Base-by-base conservation (phyloP, 306 rosid genomes). In the Inga oerstediana region DNA sequence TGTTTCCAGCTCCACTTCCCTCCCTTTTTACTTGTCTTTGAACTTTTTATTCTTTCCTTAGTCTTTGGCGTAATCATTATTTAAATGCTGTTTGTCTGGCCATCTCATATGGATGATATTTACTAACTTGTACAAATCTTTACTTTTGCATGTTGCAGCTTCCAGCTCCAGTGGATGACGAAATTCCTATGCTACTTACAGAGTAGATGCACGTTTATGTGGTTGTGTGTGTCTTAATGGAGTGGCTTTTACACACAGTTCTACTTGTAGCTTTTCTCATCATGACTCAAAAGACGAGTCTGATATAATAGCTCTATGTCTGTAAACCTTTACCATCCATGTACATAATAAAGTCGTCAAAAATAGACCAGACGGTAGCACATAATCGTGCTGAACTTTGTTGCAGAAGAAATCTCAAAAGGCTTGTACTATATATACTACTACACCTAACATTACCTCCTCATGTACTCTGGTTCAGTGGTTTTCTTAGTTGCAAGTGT, bases 141-240 rank as follows among this genome's bases (percentile, higher is more conserved):
- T 44, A 15, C 65, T 84, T 69, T 84, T 84, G 83, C 68, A 66
- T 70, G 80, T 88, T 90, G 89, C 98, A 95, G 98, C 92, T 95
- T 62, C 97, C 97, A 45, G 74, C 83, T 17, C 92, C 92, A 0
- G 77, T 85, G 77, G 85, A 83, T 69, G 85, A 83, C 65, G 97
- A 95, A 76, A 52, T 92, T 52, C 89, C 90, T 76, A 91, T 95
- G 98, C 97, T 93, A 34, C 84, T 95, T 30, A 95, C 98, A 0
- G 98, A 95, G 89, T 95, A 95, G 90, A 69, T 66, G 75, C 62
- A 0, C 65, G 64, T 79, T 74, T 9, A 71, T 54, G 71, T 30
- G 11, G 32, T 32, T 80, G 62, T 44, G 64, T 13, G 34, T 56
- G 62, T 32, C 67, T 73, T 68, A 24, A 81, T 79, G 82, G 77